phyloP scores from a whole-genome alignment of 2,329 filamentous ascomycete genomes.

The Penicillium sp. region DNA sequence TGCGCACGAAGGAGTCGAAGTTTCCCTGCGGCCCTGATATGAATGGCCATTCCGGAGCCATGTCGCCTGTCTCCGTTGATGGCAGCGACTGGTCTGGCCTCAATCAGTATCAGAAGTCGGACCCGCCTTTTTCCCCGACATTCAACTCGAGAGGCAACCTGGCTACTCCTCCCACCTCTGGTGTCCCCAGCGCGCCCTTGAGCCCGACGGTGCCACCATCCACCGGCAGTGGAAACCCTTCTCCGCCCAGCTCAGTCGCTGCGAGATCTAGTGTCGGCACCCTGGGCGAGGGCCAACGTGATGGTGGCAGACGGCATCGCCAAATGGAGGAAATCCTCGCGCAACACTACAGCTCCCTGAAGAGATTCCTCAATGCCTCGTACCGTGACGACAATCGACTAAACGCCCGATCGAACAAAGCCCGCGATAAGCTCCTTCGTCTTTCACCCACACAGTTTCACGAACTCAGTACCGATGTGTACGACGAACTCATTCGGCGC shows the following conservation, averaged over 20 bases:
- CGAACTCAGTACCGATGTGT: slow-evolving; percentile 95
- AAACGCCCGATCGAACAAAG: slow-evolving; percentile 74
- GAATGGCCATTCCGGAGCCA: slow-evolving; percentile 68
- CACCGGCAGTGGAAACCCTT: slow-evolving; percentile 52
- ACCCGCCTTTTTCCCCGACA: slow-evolving; percentile 43
- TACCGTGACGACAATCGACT: slow-evolving; percentile 72
- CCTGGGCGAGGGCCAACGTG: slow-evolving; percentile 57
- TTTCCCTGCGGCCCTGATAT: slow-evolving; percentile 43
- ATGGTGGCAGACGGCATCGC: slow-evolving; percentile 50
- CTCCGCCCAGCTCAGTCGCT: slow-evolving; percentile 82
- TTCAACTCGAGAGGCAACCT: slow-evolving; percentile 50
- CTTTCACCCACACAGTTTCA: slow-evolving; percentile 91
- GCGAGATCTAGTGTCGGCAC: slow-evolving; percentile 70
- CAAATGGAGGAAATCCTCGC: slow-evolving; percentile 64
- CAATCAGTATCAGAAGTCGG: slow-evolving; percentile 57
- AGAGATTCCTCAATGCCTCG: slow-evolving; percentile 65
- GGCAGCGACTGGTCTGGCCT: slow-evolving; percentile 76
- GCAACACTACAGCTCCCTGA: slow-evolving; percentile 77
- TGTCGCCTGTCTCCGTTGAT: slow-evolving; percentile 75
- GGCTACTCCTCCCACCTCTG: slow-evolving; percentile 65
- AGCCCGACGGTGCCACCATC: slow-evolving; percentile 50
- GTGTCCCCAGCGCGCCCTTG: slow-evolving; percentile 50
- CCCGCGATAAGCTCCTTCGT: slow-evolving; percentile 86
- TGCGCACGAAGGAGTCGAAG: slow-evolving; percentile 5
- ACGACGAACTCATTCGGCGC: slow-evolving; percentile 84